Percentiles rank a stretch among this genome's conserved stretches.
phyloP scores from a whole-genome alignment of 139 green algal species.

The Picochlorum sp. region DNA sequence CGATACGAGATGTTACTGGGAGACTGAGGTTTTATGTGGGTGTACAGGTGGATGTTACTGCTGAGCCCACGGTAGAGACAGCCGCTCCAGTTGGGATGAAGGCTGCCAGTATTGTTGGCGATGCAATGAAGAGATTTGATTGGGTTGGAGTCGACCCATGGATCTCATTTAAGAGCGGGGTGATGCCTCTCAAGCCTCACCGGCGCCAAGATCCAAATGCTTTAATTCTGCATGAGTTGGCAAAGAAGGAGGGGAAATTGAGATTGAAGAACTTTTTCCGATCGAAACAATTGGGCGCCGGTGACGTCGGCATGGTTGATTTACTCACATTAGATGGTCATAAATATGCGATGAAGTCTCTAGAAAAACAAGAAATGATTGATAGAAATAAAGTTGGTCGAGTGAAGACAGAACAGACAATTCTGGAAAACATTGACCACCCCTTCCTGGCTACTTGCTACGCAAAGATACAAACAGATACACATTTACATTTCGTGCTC shows the following conservation, averaged over 20 bases:
- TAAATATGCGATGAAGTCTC: constrained; percentile 82
- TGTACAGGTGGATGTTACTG: constrained; percentile 72
- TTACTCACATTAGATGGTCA: constrained; percentile 65
- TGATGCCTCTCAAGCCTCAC: constrained; percentile 41
- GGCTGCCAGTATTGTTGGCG: constrained; percentile 30
- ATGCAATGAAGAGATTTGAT: constrained; percentile 35
- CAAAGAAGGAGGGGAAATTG: constrained; percentile 51
- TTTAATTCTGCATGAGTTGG: constrained; percentile 9
- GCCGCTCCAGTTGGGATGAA: constrained; percentile 8
- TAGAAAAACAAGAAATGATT: constrained; percentile 96
- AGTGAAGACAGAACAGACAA: constrained; percentile 79
- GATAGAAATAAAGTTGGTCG: constrained; percentile 62
- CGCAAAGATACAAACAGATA: constrained; percentile 83
- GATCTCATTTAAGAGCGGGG: constrained; percentile 29
- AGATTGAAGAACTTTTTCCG: constrained; percentile 74
- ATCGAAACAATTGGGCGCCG: constrained; percentile 79
- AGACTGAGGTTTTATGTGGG: constrained; percentile 82
- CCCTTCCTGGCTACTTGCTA: constrained; percentile 94
- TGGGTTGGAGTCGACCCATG: constrained; percentile 50
- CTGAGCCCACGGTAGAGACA: constrained; percentile 27
- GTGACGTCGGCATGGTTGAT: constrained; percentile 86
- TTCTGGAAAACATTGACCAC: constrained; percentile 84
- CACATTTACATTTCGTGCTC: constrained; percentile 77
- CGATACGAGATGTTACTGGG: constrained; percentile 74
- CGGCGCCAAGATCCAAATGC: constrained; percentile 12